These are phyloP conservation scores for Fusarium sp. DNA, from an alignment of 2,329 filamentous ascomycete species.

Conservation along the genomic window DNA sequence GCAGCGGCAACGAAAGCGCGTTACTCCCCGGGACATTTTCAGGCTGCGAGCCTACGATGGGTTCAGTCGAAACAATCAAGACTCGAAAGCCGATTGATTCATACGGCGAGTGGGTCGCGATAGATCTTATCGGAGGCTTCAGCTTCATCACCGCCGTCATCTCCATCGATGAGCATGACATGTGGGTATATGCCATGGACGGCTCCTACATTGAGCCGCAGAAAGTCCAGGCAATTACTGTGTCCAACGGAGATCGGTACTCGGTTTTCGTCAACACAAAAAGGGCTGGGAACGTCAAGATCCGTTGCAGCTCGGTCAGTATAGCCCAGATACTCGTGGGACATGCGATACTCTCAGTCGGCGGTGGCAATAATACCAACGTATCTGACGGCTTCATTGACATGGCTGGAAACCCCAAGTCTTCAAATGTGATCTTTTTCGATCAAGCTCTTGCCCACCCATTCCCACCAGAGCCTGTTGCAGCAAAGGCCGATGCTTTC, in stretches of 20 bases:
- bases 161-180: conserved; percentile 67
- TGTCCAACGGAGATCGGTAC: conserved; percentile 69
- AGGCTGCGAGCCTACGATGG: conserved; percentile 64
- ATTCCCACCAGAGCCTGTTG: conserved; percentile 63
- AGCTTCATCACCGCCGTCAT: conserved; percentile 61
- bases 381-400: conserved; percentile 63
- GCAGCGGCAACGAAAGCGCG: conserved; percentile 52
- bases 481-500: conserved; percentile 61
- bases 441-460: conserved; percentile 60
- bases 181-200: conserved; percentile 70
- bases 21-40: conserved; percentile 62
- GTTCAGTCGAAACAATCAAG: conserved; percentile 60
- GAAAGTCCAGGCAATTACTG: conserved; percentile 62
- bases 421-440: conserved; percentile 60
- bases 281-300: conserved; percentile 66
- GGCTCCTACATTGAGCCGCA: conserved; percentile 69
- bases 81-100: conserved; percentile 49
- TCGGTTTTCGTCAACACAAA: conserved; percentile 66
- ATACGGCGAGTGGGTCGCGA: conserved; percentile 62
- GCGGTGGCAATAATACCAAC: conserved; percentile 28
- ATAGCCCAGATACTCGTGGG: conserved; percentile 70
- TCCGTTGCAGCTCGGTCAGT: conserved; percentile 66
- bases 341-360: conserved; percentile 63
- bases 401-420: conserved; percentile 62
- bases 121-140: conserved; percentile 69